Conservation (phyloP, 1,284 basidiomycete genomes). For the Microbotryum lychnidis-dioicae region DNA sequence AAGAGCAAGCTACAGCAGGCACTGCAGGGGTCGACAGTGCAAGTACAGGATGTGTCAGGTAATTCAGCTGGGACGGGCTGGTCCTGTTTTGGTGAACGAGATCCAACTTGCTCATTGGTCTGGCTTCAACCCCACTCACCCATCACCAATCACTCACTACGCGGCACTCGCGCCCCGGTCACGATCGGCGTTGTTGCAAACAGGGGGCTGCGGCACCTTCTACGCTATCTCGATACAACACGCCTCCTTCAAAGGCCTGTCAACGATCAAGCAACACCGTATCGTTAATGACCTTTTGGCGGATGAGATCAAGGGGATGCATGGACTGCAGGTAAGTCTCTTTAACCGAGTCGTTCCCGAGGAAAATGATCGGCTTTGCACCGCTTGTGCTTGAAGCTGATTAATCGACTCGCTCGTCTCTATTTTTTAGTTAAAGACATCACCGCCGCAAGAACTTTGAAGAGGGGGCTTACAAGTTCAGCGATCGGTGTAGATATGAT, state of each 20-base stretch:
- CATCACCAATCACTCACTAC: not conserved
- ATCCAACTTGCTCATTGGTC: not conserved
- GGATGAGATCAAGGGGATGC: constrained; percentile 81
- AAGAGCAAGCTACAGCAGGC: constrained; percentile 54
- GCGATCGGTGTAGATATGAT: too few relatives aligned
- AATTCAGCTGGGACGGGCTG: too few relatives aligned
- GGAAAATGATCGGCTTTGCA: too few relatives aligned
- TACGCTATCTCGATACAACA: constrained; percentile 88
- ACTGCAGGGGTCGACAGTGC: constrained; percentile 42
- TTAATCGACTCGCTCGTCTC: too few relatives aligned
- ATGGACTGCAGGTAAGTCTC: constrained; percentile 77
- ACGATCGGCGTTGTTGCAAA: not conserved
- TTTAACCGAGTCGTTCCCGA: too few relatives aligned
- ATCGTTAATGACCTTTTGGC: constrained; percentile 82
- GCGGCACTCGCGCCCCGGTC: not conserved
- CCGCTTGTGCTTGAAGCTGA: too few relatives aligned
- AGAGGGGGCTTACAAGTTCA: too few relatives aligned
- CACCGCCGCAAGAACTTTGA: too few relatives aligned
- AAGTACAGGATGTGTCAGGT: constrained; percentile 87
- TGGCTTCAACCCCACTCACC: not conserved
- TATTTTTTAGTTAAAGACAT: too few relatives aligned
- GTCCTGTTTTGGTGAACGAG: too few relatives aligned
- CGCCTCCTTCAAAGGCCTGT: constrained; percentile 70
- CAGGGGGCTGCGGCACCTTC: constrained; percentile 92
- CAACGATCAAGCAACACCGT: constrained; percentile 87